Evolutionary conservation across 208 protist genomes (phyloP).

Genomic region (Endotrypanum monterogeii): DNA sequence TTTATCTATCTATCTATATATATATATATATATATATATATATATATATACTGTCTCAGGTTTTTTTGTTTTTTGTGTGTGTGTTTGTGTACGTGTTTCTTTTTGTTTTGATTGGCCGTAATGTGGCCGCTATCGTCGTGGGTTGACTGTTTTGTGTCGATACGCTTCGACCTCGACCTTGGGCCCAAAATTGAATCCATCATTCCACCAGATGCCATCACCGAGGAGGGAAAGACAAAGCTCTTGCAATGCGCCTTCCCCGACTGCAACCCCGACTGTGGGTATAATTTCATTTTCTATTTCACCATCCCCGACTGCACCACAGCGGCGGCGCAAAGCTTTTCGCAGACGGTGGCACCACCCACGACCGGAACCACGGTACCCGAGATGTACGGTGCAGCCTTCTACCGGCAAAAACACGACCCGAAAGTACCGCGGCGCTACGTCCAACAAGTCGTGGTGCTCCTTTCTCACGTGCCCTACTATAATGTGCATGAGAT

Average conservation of each 20-base stretch:
- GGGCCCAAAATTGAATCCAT: conserved; percentile 79
- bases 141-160: conserved; percentile 78
- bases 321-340: conserved; percentile 20
- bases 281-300: conserved; percentile 88
- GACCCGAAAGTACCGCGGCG: conserved; percentile 72
- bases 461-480: conserved; percentile 78
- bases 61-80: background rate
- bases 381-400: conserved; percentile 67
- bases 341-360: conserved; percentile 33
- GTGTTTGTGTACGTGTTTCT: no score
- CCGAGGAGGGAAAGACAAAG: conserved; percentile 45
- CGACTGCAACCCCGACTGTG: conserved; percentile 83
- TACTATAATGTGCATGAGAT: conserved; percentile 80
- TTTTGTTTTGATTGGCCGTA: background rate
- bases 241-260: conserved; percentile 74
- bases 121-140: conserved; percentile 39
- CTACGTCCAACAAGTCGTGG: conserved; percentile 88
- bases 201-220: conserved; percentile 55
- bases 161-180: conserved; percentile 89
- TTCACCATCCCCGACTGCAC: conserved; percentile 78
- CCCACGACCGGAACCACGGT: conserved; percentile 29
- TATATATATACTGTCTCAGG: no score
- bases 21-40: no score
- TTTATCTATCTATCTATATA: conserved; percentile 26
- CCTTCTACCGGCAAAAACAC: conserved; percentile 86